Conservation (phyloP, 805 yeast species). For the Candida namnaoensis region DNA sequence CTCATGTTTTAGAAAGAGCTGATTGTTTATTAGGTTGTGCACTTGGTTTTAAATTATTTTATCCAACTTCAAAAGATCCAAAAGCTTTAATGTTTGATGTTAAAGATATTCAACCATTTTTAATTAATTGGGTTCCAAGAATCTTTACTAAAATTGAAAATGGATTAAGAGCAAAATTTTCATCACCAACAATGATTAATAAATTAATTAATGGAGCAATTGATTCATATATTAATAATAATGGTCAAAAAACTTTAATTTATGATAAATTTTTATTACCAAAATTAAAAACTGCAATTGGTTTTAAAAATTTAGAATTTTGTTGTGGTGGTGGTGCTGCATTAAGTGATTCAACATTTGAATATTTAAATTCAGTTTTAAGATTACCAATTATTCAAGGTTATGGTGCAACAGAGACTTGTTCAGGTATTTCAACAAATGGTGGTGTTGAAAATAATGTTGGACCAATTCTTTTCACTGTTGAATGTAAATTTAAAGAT, state of each 20-base stretch:
- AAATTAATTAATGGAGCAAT: too few relatives aligned
- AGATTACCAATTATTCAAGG: constrained; percentile 39
- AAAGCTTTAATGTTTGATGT: constrained; percentile 45
- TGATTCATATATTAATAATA: too few relatives aligned
- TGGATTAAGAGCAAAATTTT: constrained; percentile 29
- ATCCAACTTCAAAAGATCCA: constrained; percentile 25
- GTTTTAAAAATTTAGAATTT: constrained; percentile 27
- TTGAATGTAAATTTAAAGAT: constrained; percentile 48
- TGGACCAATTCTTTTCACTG: constrained; percentile 40
- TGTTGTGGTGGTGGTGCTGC: constrained; percentile 57
- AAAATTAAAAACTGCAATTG: constrained; percentile 22
- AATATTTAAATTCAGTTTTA: constrained; percentile 46
- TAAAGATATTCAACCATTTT: constrained; percentile 36
- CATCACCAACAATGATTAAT: not conserved
- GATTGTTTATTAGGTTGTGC: constrained; percentile 42
- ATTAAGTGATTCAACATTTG: constrained; percentile 44
- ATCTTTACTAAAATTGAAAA: constrained; percentile 48
- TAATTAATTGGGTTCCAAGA: constrained; percentile 48
- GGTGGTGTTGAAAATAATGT: constrained; percentile 31
- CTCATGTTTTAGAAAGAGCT: constrained; percentile 41
- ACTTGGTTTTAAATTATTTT: constrained; percentile 13
- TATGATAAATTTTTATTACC: not conserved
- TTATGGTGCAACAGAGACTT: constrained; percentile 58
- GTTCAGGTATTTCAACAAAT: constrained; percentile 39
- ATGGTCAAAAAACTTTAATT: not conserved